These are phyloP conservation scores for Botrytis porri DNA, from an alignment of 2,329 filamentous ascomycete genomes.

Conservation along the genomic window DNA sequence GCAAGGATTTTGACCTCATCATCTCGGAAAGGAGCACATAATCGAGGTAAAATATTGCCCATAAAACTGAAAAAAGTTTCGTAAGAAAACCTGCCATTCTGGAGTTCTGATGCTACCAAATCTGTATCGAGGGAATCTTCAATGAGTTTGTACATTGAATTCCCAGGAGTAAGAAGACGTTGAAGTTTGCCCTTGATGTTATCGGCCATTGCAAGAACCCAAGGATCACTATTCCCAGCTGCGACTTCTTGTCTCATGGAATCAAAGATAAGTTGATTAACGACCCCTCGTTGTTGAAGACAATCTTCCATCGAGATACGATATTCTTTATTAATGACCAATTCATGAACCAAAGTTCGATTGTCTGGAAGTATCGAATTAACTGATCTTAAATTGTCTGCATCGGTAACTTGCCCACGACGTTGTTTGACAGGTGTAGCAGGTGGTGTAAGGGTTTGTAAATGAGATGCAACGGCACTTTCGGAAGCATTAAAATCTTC, in stretches of 20 bases:
- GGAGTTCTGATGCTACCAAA: slow-evolving; percentile 66
- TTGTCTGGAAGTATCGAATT: slow-evolving; percentile 65
- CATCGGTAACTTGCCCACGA: slow-evolving; percentile 24
- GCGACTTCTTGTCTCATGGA: slow-evolving; percentile 61
- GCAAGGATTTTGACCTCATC: slow-evolving; percentile 67
- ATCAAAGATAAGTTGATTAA: slow-evolving; percentile 55
- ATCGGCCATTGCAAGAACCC: slow-evolving; percentile 68
- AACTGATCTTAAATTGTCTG: slow-evolving; percentile 34
- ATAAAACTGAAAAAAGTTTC: slow-evolving; percentile 77
- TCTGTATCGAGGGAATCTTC: slow-evolving; percentile 73
- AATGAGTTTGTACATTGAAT: slow-evolving; percentile 71
- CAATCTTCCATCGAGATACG: slow-evolving; percentile 61
- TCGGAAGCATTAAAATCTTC: slow-evolving; percentile 44
- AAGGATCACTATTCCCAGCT: slow-evolving; percentile 60
- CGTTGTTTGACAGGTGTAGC: slow-evolving; percentile 44
- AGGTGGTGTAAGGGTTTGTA: slow-evolving; percentile 53
- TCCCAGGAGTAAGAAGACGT: slow-evolving; percentile 66
- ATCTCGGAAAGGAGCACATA: slow-evolving; percentile 80
- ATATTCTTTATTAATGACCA: slow-evolving; percentile 76
- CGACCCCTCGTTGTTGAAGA: slow-evolving; percentile 58
- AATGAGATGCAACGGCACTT: slow-evolving; percentile 42
- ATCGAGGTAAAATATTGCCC: slow-evolving; percentile 69
- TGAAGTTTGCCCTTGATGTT: slow-evolving; percentile 71
- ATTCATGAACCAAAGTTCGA: slow-evolving; percentile 71
- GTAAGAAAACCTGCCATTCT: slow-evolving; percentile 72